These are phyloP conservation scores for Cinnamomum chago DNA, from an alignment of 164 flowering plant genomes.

Conservation along the genomic window DNA sequence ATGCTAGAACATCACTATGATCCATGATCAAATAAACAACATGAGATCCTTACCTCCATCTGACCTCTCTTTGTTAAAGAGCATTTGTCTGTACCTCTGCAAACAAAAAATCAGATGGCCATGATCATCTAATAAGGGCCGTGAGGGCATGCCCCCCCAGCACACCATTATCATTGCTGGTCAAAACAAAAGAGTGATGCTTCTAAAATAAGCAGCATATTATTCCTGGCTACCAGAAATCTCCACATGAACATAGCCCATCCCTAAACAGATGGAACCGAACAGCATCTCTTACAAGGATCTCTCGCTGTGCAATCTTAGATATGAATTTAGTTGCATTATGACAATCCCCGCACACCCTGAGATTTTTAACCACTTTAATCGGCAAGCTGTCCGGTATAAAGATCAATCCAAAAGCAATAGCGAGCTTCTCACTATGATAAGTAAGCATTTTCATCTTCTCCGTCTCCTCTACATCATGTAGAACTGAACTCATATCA, in stretches of 20 bases:
- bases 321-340: slow-evolving; percentile 60
- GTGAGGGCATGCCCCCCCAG: not conserved
- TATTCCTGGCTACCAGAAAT: slow-evolving; percentile 57
- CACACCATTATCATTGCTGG: not conserved
- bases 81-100: too few relatives aligned
- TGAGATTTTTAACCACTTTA: slow-evolving; percentile 18
- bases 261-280: slow-evolving; percentile 75
- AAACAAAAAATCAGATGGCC: too few relatives aligned
- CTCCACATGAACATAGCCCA: slow-evolving; percentile 87
- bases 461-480: slow-evolving; percentile 23
- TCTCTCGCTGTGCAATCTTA: slow-evolving; percentile 17
- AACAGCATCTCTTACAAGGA: slow-evolving; percentile 30
- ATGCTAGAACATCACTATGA: too few relatives aligned
- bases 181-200: not conserved
- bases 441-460: slow-evolving; percentile 25
- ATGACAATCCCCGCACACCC: slow-evolving; percentile 71
- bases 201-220: not conserved
- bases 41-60: too few relatives aligned
- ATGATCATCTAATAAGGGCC: too few relatives aligned
- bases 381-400: slow-evolving; percentile 22
- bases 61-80: too few relatives aligned
- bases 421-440: slow-evolving; percentile 31
- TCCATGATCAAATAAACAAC: too few relatives aligned
- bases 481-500: slow-evolving; percentile 21
- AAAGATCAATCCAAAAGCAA: slow-evolving; percentile 29